Evolutionary conservation across 257 asterid genomes (phyloP), one percentile per base, ranked within the genome.

Genomic region (Rubia yunnanensis): DNA sequence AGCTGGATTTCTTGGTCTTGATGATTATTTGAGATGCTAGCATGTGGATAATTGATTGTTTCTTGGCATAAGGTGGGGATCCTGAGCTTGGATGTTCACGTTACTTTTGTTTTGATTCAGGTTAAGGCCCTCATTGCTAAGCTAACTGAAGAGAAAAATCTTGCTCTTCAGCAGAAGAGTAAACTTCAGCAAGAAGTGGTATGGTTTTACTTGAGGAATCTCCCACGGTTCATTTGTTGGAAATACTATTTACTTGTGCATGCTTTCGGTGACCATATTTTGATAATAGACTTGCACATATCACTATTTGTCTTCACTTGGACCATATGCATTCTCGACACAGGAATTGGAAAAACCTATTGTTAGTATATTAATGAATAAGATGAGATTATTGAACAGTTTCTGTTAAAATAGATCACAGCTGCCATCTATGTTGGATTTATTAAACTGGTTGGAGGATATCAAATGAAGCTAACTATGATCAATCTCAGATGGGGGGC

Each of bases 91-190:
- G 54, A 31, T 56, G 11, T 36, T 64, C 38, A 64, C 52, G 73
- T 59, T 75, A 70, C 62, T 74, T 63, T 36, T 60, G 63, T 74
- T 63, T 32, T 60, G 63, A 56, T 79, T 78, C 79, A 86, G 98
- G 84, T 72, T 31, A 92, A 84, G 79, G 80, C 86, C 74, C 75
- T 85, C 67, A 79, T 92, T 78, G 73, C 89, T 60, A 84, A 79
- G 88, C 82, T 92, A 83, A 80, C 85, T 26, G 95, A 81, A 67
- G 98, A 92, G 88, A 88, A 84, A 70, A 86, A 73, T 39, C 67
- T 77, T 67, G 89, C 82, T 32, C 63, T 87, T 44, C 90, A 77
- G 80, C 95, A 78, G 82, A 89, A 73, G 76, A 77, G 72, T 69
- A 86, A 79, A 83, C 92, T 92, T 81, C 92, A 78, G 76, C 88